phyloP scores from a whole-genome alignment of 306 rosid species.

The Dryas drummondii region DNA sequence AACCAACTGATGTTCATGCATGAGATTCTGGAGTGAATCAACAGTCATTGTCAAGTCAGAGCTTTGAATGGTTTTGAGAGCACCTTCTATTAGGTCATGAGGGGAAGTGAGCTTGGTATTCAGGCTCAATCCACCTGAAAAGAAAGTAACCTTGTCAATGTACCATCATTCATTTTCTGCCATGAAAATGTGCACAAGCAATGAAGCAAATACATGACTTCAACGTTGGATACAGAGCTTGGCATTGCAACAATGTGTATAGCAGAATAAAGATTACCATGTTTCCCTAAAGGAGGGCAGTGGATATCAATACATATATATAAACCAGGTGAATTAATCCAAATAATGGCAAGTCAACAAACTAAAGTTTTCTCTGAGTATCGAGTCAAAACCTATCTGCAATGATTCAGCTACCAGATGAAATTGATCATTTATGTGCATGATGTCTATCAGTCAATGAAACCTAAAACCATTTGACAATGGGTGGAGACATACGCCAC shows the following conservation, averaged over 20 bases:
- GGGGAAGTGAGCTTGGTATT: slow-evolving; percentile 21
- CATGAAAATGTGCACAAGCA: slow-evolving; percentile 6
- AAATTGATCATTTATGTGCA: neutral
- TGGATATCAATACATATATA: neutral
- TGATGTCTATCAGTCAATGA: neutral
- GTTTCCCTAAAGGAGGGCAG: too few species aligned
- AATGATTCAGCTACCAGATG: neutral
- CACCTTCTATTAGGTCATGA: neutral
- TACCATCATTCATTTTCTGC: neutral
- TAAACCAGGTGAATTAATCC: neutral
- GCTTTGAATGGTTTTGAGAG: slow-evolving; percentile 21
- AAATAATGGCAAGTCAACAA: too few species aligned
- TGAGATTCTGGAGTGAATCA: slow-evolving; percentile 17
- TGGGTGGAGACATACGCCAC: too few species aligned
- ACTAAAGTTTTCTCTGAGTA: too few species aligned
- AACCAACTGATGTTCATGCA: slow-evolving; percentile 17
- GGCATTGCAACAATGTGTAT: neutral
- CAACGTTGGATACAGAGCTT: neutral
- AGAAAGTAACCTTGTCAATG: slow-evolving; percentile 9
- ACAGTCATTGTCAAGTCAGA: neutral
- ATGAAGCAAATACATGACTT: slow-evolving; percentile 2
- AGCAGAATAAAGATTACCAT: neutral
- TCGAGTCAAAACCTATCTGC: too few species aligned
- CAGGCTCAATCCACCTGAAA: slow-evolving; percentile 38
- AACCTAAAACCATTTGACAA: neutral